These are phyloP conservation scores for Apiospora saccharicola DNA, from an alignment of 2,329 filamentous ascomycete species.

Conservation along the genomic window DNA sequence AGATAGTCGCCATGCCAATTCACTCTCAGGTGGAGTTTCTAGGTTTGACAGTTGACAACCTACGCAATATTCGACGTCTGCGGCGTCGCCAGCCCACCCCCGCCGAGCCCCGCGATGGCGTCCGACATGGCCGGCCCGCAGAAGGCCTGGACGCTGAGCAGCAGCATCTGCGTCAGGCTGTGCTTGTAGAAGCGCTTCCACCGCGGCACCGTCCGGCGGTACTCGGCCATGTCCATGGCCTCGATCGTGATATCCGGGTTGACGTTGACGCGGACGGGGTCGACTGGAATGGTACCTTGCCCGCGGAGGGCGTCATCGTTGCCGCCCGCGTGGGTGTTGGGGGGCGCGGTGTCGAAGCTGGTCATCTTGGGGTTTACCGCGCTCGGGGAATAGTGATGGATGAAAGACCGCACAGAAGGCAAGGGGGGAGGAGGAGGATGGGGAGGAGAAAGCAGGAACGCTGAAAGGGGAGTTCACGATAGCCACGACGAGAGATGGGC, in stretches of 20 bases:
- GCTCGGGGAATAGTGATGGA: not conserved
- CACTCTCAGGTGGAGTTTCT: too few species aligned
- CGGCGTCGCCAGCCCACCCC: conserved; percentile 53
- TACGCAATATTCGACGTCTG: conserved; percentile 50
- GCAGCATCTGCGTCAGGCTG: conserved; percentile 57
- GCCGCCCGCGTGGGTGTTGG: conserved; percentile 36
- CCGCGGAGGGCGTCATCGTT: conserved; percentile 35
- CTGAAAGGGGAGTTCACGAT: not conserved
- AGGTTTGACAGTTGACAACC: conserved; percentile 31
- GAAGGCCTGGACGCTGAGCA: conserved; percentile 54
- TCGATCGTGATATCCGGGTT: conserved; percentile 31
- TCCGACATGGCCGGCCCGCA: conserved; percentile 50
- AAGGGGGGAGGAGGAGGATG: not conserved
- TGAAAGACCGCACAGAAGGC: not conserved
- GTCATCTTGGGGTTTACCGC: conserved; percentile 30
- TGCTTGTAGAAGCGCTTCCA: conserved; percentile 56
- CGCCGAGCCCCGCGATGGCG: conserved; percentile 49
- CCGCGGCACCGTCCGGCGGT: conserved; percentile 40
- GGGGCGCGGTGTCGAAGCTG: conserved; percentile 36
- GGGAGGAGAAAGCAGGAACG: not conserved
- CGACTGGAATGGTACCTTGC: conserved; percentile 32
- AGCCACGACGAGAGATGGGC: not conserved
- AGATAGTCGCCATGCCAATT: not conserved
- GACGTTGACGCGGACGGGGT: too few species aligned
- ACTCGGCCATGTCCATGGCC: conserved; percentile 46